Evolutionary conservation across 768 basidiomycete species (phyloP), one percentile per base, ranked within the genome.

Genomic region (Coprinopsis sp.): DNA sequence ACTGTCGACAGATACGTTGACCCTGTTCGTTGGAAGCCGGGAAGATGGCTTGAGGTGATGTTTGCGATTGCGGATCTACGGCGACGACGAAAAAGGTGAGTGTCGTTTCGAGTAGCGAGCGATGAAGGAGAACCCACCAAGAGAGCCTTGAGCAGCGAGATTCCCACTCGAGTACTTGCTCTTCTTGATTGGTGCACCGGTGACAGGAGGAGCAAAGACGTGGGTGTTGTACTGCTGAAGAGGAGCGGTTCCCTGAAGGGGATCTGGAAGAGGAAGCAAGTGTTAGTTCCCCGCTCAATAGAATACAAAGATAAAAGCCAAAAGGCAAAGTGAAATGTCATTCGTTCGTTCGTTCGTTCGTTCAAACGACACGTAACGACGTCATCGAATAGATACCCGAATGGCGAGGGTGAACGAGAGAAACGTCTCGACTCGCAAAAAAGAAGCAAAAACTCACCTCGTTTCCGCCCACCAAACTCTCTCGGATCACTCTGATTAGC

Each of bases 1-100:
- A 90, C 56, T 86, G 84, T 5, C 86, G 69, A 59, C 87, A 89
- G 38, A 85, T 87, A 19, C 87, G 70, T 58, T 88, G 87, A 0
- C 87, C 87, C 41, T 74, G 69, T 1, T 73, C 68, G 56, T 86
- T 86, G 0, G 69, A 71, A 1, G 76, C 52, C 1, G 76, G 71
- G 54, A 63, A 79, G 3, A 64, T 53, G 16, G 63, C 52, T 7
- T 52, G 47, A 4, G 62, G 56, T 14, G 59, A 53, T 53, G 47
- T 10, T 42, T 36, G 37, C 39, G 56, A 50, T 44, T 55, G 50
- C 44, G 60, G 44, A 44, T 58, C 53, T 18, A 48, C 43, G 12
- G 50, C 6, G 44, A 23, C 23, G 1, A 16, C 33, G 28, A 16
- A 13, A 50, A 41, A 22, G 33, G n/a, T n/a, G n/a, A n/a, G n/a